phyloP scores from a whole-genome alignment of 2,329 filamentous ascomycete species.

The Aspergillus ochraceoroseus region DNA sequence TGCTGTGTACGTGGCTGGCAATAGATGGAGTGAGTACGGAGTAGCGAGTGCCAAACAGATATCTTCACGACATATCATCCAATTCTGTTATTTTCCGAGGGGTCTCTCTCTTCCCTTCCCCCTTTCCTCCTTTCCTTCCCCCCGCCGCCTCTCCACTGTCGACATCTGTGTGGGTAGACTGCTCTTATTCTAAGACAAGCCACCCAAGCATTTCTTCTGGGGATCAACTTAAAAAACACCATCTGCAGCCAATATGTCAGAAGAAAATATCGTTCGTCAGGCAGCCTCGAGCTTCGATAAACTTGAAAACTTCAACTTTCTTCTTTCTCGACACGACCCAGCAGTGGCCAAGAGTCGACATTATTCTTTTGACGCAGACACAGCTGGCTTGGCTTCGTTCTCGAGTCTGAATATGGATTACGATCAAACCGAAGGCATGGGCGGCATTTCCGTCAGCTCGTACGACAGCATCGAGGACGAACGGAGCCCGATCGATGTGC shows the following conservation, averaged over 20 bases:
- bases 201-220: conserved; percentile 14
- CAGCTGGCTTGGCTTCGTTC: conserved; percentile 30
- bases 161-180: conserved; percentile 14
- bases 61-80: conserved; percentile 22
- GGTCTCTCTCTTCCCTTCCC: conserved; percentile 15
- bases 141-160: conserved; percentile 13
- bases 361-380: conserved; percentile 39
- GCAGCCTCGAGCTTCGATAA: conserved; percentile 31
- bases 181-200: conserved; percentile 16
- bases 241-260: conserved; percentile 30
- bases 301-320: conserved; percentile 38
- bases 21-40: conserved; percentile 14
- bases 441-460: conserved; percentile 40
- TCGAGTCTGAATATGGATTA: conserved; percentile 37
- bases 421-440: conserved; percentile 41
- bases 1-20: conserved; percentile 25
- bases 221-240: no score
- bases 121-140: conserved; percentile 16
- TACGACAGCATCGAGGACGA: conserved; percentile 43
- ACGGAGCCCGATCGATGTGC: conserved; percentile 36
- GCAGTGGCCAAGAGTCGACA: conserved; percentile 31
- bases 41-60: conserved; percentile 15
- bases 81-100: conserved; percentile 15
- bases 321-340: conserved; percentile 34
- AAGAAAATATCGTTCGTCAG: conserved; percentile 30